Base-by-base conservation (phyloP, 2,329 filamentous ascomycete genomes). In the Allantophomopsis cytisporea region DNA sequence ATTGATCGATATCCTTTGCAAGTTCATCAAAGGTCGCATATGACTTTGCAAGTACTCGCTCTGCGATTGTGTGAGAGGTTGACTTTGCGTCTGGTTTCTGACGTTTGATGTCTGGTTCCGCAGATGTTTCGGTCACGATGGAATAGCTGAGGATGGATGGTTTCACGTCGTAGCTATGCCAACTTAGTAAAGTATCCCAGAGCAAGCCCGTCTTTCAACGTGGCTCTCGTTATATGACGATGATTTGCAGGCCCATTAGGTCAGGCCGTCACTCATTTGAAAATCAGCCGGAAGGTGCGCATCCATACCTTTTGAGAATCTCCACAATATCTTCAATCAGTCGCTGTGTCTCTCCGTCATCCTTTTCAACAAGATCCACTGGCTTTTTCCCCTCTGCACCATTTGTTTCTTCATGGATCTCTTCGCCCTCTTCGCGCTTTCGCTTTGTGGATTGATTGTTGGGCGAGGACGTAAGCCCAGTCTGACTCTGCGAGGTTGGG, bases 21-120 rank as follows among this genome's bases (percentile, higher is more conserved):
- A 84, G 63, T 44, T 82, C 75, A 20, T 83, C 78, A 35, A 87
- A 60, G 45, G 71, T 69, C 18, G 66, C 64, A 53, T 81, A 80
- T 23, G 54, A 56, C 47, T 67, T 63, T 37, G 62, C 59, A 50
- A n/a, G 41, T 36, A 37, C 53, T 47, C 38, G 45, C 43, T 20
- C 50, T 16, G 54, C 51, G 44, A 79, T 69, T 44, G 64, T 68
- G 14, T 49, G 49, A n/a, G 48, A 45, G 30, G 59, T 50, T 28
- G 55, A 51, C 28, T 54, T 54, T 35, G 69, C 66, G 37, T 65
- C 62, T 2, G 72, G 65, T 54, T 75, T 79, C 48, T 75, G 71
- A 34, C 76, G 68, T 56, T 81, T 81, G 39, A 68, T 56, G 38
- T 71, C 61, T 13, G 72, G 76, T 46, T 76, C 71, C 41, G 64